phyloP scores from a whole-genome alignment of 2,329 filamentous ascomycete species.

The Diaporthe sp. region DNA sequence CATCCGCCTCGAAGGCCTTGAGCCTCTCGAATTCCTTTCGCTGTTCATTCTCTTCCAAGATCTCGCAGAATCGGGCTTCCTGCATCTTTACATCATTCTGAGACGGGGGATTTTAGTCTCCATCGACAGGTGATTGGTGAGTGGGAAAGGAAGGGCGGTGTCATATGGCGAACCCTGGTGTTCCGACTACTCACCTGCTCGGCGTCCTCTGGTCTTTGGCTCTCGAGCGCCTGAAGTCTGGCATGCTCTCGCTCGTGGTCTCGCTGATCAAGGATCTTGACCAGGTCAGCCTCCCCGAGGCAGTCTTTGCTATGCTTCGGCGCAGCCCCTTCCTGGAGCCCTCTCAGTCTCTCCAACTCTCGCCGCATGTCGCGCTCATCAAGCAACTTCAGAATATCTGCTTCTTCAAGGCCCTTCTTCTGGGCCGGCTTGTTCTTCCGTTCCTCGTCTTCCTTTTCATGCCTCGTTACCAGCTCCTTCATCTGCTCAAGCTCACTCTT shows the following conservation, averaged over 20 bases:
- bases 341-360: not conserved
- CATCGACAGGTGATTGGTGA: not conserved
- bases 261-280: conserved; percentile 2
- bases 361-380: not conserved
- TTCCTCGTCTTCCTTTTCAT: not conserved
- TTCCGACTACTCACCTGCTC: conserved; percentile 1
- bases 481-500: conserved; percentile 13
- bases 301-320: not conserved
- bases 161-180: no score
- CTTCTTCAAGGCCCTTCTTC: conserved; percentile 2
- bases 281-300: not conserved
- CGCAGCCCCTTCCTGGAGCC: not conserved
- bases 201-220: not conserved
- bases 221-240: not conserved
- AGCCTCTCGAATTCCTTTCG: not conserved
- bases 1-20: conserved; percentile 1
- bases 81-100: not conserved
- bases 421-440: not conserved
- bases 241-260: conserved; percentile 3
- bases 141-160: no score
- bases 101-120: not conserved
- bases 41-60: not conserved
- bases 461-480: conserved; percentile 3
- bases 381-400: conserved; percentile 8
- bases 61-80: not conserved